Base-by-base conservation (phyloP, 441 rosid genomes). In the Geranium incanum region DNA sequence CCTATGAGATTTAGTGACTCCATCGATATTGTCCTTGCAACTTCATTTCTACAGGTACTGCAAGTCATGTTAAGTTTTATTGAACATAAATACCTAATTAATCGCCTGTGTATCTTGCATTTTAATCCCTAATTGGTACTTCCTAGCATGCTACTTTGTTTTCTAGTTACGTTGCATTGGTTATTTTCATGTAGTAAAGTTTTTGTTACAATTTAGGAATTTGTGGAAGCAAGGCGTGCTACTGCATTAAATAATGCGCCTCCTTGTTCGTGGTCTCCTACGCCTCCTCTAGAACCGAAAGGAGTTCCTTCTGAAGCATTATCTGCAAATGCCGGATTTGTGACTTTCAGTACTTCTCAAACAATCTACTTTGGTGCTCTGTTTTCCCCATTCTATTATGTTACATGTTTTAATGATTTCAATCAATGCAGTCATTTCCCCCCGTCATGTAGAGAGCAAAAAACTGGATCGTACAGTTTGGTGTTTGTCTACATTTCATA, bases 1-100 rank as follows among this genome's bases (percentile, higher is more conserved):
- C 98, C 98, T 59, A 92, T 95, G 99, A 87, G 93, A 82, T 95
- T 95, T 81, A 90, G 80, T 60, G 95, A 95, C 80, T 82, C 93
- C 60, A 79, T 90, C 4, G 98, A 95, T 76, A 90, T 76, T 65
- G 81, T 90, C 71, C 84, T 92, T 7, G 98, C 96, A 41, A 87
- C 99, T 78, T 95, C 99, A 63, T 92, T 92, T 80, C 78, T 92
- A 70, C 95, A 88, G 98, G 99, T 92, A 84, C 93, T 64, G 28
- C 55, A 60, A 60, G 39, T 41, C 38, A 64, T 16, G 63, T 18
- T 0, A n/a, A 57, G 60, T 55, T 57, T 63, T 70, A 13, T 69
- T 57, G 36, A 41, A 52, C 21, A 5, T 52, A 52, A 52, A 12
- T 41, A 39, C 69, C 52, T 63, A 11, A 16, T 7, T 57, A 57